Base-by-base conservation (phyloP, 1,284 basidiomycete species). In the Macrocystidia cucumis region DNA sequence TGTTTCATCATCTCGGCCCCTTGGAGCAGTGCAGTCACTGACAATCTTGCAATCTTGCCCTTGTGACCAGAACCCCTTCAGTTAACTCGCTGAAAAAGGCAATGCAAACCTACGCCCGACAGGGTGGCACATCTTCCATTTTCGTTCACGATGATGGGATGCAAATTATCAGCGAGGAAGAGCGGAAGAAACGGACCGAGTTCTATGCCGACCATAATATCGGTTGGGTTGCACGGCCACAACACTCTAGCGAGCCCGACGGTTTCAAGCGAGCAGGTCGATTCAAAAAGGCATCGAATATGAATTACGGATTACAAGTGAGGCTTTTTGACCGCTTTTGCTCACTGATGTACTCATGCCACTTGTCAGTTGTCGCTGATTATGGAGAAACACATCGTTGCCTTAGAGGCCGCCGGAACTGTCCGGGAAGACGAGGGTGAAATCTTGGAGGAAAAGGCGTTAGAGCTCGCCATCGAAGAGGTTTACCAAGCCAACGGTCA, bases 201-300 rank as follows among this genome's bases (percentile, higher is more conserved):
- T 91, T 80, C 55, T 91, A 91, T 51, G 76, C 81, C 14, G 77
- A 81, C 34, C 84, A 90, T 51, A 81, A 77, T 48, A 83, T 90
- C 47, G 85, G 81, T 23, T 91, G 83, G 74, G 81, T 90, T 39
- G 80, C 88, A 14, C 77, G 89, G 32, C 87, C 89, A 30, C 78
- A 85, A 53, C 72, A 78, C 48, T 57, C 54, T 19, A 59, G 60
- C 46, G 53, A 51, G 5, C 44, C 64, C 25, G 74, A 74, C 49
- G 86, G 84, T 0, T 91, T 78, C 62, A 69, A 74, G 37, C 83
- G 90, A 35, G 81, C 84, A n/a, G 90, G 90, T 41, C 76, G 86
- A 19, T 91, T 91, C 69, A 91, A 91, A 69, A 91, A 91, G 59
- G 87, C 86, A 0, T 81, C 78, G 1, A 91, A 92, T 58, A 86